Evolutionary conservation across 2,329 filamentous ascomycete species (phyloP).

Genomic region (Eurotiales sp.): DNA sequence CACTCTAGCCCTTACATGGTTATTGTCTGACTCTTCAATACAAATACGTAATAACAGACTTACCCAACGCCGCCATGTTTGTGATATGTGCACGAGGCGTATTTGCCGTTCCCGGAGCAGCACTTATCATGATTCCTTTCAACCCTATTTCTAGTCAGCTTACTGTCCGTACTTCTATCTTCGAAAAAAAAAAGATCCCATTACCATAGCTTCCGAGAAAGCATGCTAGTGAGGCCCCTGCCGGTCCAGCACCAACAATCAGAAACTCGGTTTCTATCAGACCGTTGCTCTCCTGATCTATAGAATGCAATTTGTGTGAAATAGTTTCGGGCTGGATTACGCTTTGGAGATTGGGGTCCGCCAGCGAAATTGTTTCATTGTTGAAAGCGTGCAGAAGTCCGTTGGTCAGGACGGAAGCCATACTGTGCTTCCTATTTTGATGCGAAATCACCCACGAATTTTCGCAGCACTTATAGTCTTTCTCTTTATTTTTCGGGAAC

Average conservation of each 20-base stretch:
- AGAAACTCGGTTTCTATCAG: conserved; percentile 37
- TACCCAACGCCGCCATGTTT: conserved; percentile 50
- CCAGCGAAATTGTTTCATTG: too few relatives aligned
- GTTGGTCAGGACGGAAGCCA: background rate
- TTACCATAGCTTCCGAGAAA: conserved; percentile 52
- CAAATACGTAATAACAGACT: background rate
- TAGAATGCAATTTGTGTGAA: background rate
- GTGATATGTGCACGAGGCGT: conserved; percentile 60
- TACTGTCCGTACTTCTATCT: background rate
- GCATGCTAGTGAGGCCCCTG: conserved; percentile 53
- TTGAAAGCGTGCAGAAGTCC: too few relatives aligned
- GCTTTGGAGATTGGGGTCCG: background rate
- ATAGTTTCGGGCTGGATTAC: too few relatives aligned
- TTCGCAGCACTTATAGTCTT: too few relatives aligned
- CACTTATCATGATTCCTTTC: conserved; percentile 53
- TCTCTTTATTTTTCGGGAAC: too few relatives aligned
- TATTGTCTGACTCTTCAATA: too few relatives aligned
- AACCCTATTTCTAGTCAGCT: conserved; percentile 32
- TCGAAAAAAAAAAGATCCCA: too few relatives aligned
- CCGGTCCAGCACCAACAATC: conserved; percentile 52
- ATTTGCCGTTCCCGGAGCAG: conserved; percentile 49
- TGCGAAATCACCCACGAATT: too few relatives aligned
- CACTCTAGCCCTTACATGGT: too few relatives aligned
- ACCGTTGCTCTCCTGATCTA: background rate
- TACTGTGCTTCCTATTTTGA: background rate